Conservation (phyloP, 208 protist genomes). For the Leishmania tarentolae region DNA sequence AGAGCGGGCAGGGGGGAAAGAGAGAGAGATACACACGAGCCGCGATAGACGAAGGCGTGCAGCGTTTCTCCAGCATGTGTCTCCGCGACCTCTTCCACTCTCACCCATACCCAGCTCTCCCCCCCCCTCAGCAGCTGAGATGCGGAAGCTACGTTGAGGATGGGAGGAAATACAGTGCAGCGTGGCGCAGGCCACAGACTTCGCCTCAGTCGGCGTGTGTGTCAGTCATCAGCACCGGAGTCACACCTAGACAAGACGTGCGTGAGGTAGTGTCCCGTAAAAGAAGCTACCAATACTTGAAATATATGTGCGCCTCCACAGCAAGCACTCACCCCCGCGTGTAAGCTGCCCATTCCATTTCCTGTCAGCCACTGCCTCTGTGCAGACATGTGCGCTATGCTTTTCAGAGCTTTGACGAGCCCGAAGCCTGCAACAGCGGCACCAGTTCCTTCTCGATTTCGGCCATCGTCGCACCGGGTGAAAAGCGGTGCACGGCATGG, state of each 20-base stretch:
- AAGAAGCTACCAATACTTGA: background rate
- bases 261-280: background rate
- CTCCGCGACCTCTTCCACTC: background rate
- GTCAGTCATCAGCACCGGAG: background rate
- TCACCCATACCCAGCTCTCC: background rate
- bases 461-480: constrained; percentile 47
- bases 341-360: background rate
- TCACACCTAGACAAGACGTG: background rate
- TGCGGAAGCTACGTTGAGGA: background rate
- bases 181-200: background rate
- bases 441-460: constrained; percentile 73
- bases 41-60: background rate
- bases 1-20: background rate
- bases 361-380: background rate
- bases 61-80: background rate
- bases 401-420: background rate
- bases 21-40: background rate
- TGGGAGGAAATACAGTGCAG: background rate
- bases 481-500: constrained; percentile 66
- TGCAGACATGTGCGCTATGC: background rate
- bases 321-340: background rate
- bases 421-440: constrained; percentile 38
- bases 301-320: background rate
- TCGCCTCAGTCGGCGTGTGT: background rate
- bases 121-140: background rate